Base-by-base conservation (phyloP, 1,284 basidiomycete genomes). In the Pascua guehoae region DNA sequence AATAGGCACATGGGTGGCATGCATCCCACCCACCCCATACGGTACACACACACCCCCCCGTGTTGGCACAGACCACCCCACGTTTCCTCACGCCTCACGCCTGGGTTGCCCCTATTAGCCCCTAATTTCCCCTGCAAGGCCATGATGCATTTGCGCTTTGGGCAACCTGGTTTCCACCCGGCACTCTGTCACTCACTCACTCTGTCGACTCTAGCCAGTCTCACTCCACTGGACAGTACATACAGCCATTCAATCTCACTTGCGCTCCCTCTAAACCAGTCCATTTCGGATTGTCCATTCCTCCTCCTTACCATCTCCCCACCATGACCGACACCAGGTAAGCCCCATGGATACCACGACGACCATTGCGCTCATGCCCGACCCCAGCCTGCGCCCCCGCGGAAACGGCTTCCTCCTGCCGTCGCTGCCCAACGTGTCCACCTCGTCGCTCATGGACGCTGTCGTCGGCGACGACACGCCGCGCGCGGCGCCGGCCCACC, bases 401-500 rank as follows among this genome's bases (percentile, higher is more conserved):
- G 16, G 41, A 47, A 37, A 40, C 45, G 51, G 48, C 40, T 59
- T 57, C 55, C 43, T 49, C 40, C 57, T 62, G 24, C 62, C 62
- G 11, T 41, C 47, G 17, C 53, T 63, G 48, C 51, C 60, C 48
- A 67, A 66, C 58, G 48, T 51, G 16, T 70, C 68, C 12, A 61
- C 66, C 24, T 66, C 67, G 18, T 62, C 58, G 38, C 64, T 74
- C 24, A 63, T 74, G 53, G 72, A 74, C 57, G 72, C 72, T 24
- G 69, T 74, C 39, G 64, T 74, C 40, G 72, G 72, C 42, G 58
- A 57, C 24, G 24, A 32, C 24, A 32, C 24, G 12, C 39, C 32
- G 49, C 51, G 39, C 48, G 2, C 49, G 43, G 49, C n/a, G 17
- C n/a, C 49, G 52, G 47, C 45, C 49, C 24, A 42, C 49, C 15